Evolutionary conservation across 345 rosid genomes (phyloP).

Genomic region (Salix caprea): DNA sequence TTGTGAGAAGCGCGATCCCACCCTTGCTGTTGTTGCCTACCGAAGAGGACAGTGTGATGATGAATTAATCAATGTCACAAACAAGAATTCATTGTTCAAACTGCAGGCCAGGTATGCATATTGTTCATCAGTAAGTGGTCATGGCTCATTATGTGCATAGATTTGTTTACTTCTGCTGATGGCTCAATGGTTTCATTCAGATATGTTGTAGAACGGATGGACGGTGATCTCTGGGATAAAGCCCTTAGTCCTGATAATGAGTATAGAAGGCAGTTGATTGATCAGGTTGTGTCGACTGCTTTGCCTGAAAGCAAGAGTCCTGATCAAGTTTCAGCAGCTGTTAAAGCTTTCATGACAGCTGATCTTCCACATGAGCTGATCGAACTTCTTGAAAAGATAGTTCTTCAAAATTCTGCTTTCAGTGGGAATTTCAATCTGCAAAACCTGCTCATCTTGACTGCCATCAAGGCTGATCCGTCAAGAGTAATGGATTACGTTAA

Average conservation of each 20-base stretch:
- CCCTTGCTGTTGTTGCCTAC: conserved; percentile 92
- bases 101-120: conserved; percentile 81
- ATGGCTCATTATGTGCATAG: conserved; percentile 8
- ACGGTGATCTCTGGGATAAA: conserved; percentile 89
- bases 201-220: conserved; percentile 97
- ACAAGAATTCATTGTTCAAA: conserved; percentile 85
- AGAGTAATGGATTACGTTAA: conserved; percentile 96
- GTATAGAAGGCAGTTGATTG: conserved; percentile 83
- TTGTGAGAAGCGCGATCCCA: conserved; percentile 98
- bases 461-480: conserved; percentile 91
- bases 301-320: conserved; percentile 90
- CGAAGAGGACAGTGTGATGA: conserved; percentile 94
- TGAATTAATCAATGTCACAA: conserved; percentile 87
- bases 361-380: conserved; percentile 78
- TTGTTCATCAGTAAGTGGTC: not conserved
- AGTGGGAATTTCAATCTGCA: conserved; percentile 93
- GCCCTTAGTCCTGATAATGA: conserved; percentile 77
- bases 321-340: conserved; percentile 78
- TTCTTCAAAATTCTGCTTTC: conserved; percentile 95
- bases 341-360: conserved; percentile 81
- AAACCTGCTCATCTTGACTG: conserved; percentile 91
- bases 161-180: conserved; percentile 18
- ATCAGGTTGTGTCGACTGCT: conserved; percentile 96
- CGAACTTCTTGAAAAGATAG: conserved; percentile 91
- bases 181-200: conserved; percentile 32